Percentiles rank a stretch among this genome's conserved stretches.
These are phyloP conservation scores for Pichia ethanolica DNA, from an alignment of 805 yeast species.

Conservation along the genomic window DNA sequence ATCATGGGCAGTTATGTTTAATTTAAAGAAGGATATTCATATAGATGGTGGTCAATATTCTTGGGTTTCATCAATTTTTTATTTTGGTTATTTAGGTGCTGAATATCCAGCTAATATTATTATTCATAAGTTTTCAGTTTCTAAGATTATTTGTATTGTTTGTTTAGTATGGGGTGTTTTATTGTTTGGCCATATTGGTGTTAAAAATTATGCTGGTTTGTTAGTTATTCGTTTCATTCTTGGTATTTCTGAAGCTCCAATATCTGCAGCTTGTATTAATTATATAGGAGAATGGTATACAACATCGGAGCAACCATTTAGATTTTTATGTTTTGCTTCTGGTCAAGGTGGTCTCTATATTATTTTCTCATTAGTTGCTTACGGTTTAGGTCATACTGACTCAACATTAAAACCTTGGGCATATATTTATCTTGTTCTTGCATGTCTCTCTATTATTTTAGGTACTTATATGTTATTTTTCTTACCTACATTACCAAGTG, in stretches of 20 bases:
- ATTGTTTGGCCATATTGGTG: conserved; percentile 36
- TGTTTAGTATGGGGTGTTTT: conserved; percentile 29
- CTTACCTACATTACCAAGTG: conserved; percentile 49
- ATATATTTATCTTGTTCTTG: conserved; percentile 43
- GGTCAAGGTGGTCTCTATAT: conserved; percentile 39
- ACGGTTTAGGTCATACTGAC: conserved; percentile 18
- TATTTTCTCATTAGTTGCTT: conserved; percentile 30
- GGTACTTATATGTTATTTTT: conserved; percentile 28
- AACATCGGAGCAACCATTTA: conserved; percentile 36
- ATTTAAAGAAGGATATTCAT: conserved; percentile 38
- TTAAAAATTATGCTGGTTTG: conserved; percentile 39
- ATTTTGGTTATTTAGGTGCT: conserved; percentile 41
- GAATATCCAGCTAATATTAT: conserved; percentile 38
- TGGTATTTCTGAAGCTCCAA: conserved; percentile 32
- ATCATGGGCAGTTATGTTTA: conserved; percentile 41
- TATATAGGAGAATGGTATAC: conserved; percentile 46
- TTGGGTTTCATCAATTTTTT: conserved; percentile 40
- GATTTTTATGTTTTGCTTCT: conserved; percentile 22
- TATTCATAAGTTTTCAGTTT: conserved; percentile 32
- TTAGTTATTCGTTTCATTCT: conserved; percentile 33
- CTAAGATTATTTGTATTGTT: conserved; percentile 25
- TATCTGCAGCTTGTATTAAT: conserved; percentile 37
- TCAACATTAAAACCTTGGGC: conserved; percentile 33
- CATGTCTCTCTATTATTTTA: conserved; percentile 39
- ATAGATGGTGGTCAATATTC: conserved; percentile 36